These are phyloP conservation scores for Rhododendron ovatum DNA, from an alignment of 148 eudicot genomes.

Conservation along the genomic window DNA sequence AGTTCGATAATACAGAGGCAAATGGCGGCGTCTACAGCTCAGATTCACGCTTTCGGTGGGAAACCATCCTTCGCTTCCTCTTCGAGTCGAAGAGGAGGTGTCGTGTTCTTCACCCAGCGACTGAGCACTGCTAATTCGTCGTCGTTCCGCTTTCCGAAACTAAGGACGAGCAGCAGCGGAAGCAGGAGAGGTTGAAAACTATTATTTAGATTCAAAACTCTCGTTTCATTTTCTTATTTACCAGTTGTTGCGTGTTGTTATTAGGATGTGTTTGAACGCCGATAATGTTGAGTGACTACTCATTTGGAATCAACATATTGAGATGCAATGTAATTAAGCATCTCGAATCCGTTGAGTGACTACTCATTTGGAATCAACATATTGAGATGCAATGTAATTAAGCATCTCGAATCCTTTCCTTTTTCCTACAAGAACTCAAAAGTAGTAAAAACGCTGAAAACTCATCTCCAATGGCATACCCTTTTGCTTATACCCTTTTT, in stretches of 20 bases:
- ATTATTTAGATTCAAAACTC: not conserved
- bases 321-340: too few relatives aligned
- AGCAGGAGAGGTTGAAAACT: not conserved
- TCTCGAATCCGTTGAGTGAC: too few relatives aligned
- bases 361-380: too few relatives aligned
- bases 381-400: too few relatives aligned
- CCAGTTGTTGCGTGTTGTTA: not conserved
- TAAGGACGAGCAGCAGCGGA: not conserved
- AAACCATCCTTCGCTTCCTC: not conserved
- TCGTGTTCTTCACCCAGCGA: conserved; percentile 31
- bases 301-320: too few relatives aligned
- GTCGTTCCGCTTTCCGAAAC: conserved; percentile 10
- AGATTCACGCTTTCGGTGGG: conserved; percentile 37
- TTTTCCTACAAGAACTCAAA: too few relatives aligned
- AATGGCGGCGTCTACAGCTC: conserved; percentile 39
- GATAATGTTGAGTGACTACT: too few relatives aligned
- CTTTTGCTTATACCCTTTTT: too few relatives aligned
- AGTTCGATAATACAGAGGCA: not conserved
- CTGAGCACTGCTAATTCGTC: not conserved
- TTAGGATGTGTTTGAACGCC: not conserved
- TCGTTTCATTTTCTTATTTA: not conserved
- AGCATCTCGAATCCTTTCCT: too few relatives aligned
- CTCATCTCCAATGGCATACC: too few relatives aligned
- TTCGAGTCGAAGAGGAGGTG: not conserved
- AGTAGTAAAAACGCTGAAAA: too few relatives aligned